Conservation (phyloP, 164 flowering plant genomes). For the Nymphaea thermarum region DNA sequence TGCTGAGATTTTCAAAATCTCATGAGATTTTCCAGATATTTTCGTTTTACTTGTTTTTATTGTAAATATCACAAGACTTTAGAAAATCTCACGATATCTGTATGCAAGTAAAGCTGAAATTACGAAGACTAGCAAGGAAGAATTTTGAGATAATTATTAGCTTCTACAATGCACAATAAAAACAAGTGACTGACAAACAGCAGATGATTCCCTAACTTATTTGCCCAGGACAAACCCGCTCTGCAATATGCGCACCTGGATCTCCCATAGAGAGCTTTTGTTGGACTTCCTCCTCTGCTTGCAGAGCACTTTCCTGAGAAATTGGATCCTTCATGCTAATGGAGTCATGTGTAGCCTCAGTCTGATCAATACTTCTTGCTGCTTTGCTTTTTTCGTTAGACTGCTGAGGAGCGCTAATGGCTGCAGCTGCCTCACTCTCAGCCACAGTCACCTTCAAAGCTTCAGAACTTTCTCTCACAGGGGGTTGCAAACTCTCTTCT, state of each 20-base stretch:
- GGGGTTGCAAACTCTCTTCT: constrained; percentile 28
- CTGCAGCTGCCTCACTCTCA: constrained; percentile 18
- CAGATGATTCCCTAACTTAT: neutral
- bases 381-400: constrained; percentile 22
- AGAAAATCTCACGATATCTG: no score
- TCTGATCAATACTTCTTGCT: constrained; percentile 28
- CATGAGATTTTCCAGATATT: no score
- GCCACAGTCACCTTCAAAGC: constrained; percentile 19
- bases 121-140: no score
- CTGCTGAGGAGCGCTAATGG: constrained; percentile 18
- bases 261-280: constrained; percentile 62
- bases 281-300: constrained; percentile 79
- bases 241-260: constrained; percentile 36
- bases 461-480: constrained; percentile 21
- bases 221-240: neutral
- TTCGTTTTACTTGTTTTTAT: no score
- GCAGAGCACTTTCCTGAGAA: constrained; percentile 69
- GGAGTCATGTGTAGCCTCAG: constrained; percentile 69
- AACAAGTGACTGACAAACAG: no score
- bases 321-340: constrained; percentile 46
- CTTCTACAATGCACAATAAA: no score
- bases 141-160: no score
- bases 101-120: no score
- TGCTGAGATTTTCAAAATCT: no score
- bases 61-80: no score